phyloP scores from a whole-genome alignment of 73 alveolate species.

The Tetrahymena borealis region DNA sequence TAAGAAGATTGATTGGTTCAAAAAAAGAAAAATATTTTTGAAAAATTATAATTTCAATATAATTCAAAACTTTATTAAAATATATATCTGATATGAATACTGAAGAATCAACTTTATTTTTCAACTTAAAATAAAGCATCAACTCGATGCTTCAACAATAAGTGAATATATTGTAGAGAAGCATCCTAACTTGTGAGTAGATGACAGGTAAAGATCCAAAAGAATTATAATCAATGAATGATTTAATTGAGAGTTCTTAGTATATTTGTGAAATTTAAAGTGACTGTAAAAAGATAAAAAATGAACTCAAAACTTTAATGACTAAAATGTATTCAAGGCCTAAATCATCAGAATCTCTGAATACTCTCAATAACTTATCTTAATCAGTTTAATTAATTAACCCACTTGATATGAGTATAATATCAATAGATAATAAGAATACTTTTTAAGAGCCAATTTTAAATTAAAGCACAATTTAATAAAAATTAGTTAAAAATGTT shows the following conservation, averaged over 20 bases:
- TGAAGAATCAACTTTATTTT: background rate
- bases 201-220: background rate
- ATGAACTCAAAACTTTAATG: background rate
- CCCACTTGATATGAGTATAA: too few species aligned
- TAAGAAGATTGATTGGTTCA: background rate
- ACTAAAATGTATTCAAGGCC: background rate
- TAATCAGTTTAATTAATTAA: background rate
- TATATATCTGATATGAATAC: background rate
- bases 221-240: background rate
- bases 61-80: background rate
- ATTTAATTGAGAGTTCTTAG: background rate
- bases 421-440: too few species aligned
- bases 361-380: background rate
- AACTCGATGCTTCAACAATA: background rate
- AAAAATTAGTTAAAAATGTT: background rate
- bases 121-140: background rate
- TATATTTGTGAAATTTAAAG: background rate
- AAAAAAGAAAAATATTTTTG: background rate
- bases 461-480: too few species aligned
- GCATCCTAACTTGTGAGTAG: background rate
- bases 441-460: too few species aligned
- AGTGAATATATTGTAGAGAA: background rate
- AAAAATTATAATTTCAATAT: background rate
- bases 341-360: background rate
- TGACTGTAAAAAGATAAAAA: background rate